Percentiles rank a stretch among this genome's conserved stretches.
Conservation (phyloP, 768 basidiomycete genomes). For the Amyloporia xantha region DNA sequence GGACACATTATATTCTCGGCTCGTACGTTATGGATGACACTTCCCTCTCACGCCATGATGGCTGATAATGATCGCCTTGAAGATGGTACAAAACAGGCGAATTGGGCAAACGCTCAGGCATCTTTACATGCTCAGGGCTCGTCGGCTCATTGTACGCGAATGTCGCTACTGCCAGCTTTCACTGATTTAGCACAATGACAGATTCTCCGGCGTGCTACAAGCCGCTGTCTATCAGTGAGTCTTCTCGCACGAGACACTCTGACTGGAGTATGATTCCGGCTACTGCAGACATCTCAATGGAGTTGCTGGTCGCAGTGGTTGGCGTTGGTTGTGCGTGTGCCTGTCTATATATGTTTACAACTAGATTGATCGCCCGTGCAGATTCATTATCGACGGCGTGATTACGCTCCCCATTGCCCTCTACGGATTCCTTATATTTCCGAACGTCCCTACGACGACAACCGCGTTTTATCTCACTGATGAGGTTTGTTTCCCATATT, state of each 20-base stretch:
- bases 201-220: constrained; percentile 62
- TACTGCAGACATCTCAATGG: constrained; percentile 46
- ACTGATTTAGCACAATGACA: constrained; percentile 14
- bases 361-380: constrained; percentile 15
- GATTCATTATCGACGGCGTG: constrained; percentile 65
- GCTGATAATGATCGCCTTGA: no score
- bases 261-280: background rate
- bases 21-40: constrained; percentile 37
- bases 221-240: constrained; percentile 53
- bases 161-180: background rate
- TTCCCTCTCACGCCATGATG: background rate
- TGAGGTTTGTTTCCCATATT: constrained; percentile 45
- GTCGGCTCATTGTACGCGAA: constrained; percentile 49
- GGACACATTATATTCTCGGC: constrained; percentile 66
- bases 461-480: constrained; percentile 56
- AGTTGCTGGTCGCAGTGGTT: constrained; percentile 47
- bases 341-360: background rate
- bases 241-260: background rate
- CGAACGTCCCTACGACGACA: constrained; percentile 61
- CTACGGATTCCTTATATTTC: constrained; percentile 68
- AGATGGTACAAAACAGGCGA: constrained; percentile 71
- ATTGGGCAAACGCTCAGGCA: constrained; percentile 63
- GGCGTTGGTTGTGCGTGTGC: constrained; percentile 55
- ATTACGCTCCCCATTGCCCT: constrained; percentile 67
- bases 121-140: constrained; percentile 61